phyloP scores from a whole-genome alignment of 1,284 basidiomycete genomes.

The Ganoderma lingzhi region DNA sequence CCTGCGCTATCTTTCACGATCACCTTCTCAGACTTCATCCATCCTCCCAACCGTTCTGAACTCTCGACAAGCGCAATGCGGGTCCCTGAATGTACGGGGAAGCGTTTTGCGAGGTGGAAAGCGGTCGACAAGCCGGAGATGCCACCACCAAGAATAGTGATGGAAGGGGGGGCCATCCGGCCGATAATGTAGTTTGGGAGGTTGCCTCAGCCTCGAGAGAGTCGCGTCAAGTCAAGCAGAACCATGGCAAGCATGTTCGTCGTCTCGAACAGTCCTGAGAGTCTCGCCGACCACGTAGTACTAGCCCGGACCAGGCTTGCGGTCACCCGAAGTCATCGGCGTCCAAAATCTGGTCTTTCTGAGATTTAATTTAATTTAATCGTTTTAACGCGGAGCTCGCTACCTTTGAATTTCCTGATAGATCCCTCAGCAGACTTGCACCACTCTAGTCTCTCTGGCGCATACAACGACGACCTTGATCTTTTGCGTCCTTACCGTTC shows the following conservation, averaged over 20 bases:
- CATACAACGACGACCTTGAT: neutral
- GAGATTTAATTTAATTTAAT: neutral
- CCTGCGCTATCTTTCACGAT: constrained; percentile 49
- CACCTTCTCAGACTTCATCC: constrained; percentile 78
- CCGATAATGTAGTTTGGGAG: neutral
- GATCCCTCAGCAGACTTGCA: too few relatives aligned
- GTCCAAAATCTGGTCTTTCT: neutral
- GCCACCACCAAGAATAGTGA: constrained; percentile 84
- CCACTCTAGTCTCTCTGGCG: too few relatives aligned
- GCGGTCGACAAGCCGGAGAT: constrained; percentile 86
- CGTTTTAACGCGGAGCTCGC: neutral
- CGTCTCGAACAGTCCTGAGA: constrained; percentile 4
- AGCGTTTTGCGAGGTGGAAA: constrained; percentile 76
- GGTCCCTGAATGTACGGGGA: constrained; percentile 52
- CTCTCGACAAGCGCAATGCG: constrained; percentile 78
- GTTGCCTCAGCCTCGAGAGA: neutral
- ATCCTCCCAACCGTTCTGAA: constrained; percentile 77
- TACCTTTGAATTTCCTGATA: too few relatives aligned
- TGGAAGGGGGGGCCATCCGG: constrained; percentile 31
- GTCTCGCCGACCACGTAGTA: neutral
- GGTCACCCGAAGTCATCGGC: neutral
- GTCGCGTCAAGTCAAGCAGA: neutral
- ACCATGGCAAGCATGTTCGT: constrained; percentile 3
- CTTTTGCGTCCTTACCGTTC: neutral
- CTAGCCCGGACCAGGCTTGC: neutral